Evolutionary conservation across 2,329 filamentous ascomycete genomes (phyloP).

Genomic region (Ascochyta clinopodiicola): DNA sequence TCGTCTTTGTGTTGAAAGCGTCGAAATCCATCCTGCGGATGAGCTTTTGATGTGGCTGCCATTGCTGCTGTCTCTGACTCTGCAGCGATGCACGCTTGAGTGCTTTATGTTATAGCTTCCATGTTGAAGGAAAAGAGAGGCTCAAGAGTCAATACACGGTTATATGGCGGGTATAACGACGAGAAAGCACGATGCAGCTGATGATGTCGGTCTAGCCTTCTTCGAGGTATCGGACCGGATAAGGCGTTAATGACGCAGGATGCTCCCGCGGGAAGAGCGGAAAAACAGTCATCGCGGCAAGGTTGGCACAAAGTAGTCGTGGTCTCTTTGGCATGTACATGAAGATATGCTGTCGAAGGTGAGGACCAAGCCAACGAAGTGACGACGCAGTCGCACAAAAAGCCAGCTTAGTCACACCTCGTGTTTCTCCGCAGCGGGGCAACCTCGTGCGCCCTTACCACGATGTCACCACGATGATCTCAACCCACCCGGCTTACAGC

Average conservation of each 20-base stretch:
- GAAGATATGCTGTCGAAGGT: not conserved
- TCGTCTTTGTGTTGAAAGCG: not conserved
- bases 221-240: not conserved
- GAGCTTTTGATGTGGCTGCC: not conserved
- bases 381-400: not conserved
- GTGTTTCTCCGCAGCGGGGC: slow-evolving; percentile 11
- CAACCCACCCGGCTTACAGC: not conserved
- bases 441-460: not conserved
- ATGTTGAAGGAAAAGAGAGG: not conserved
- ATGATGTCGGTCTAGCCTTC: slow-evolving; percentile 1
- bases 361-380: not conserved
- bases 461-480: not conserved
- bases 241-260: slow-evolving; percentile 5
- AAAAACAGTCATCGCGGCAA: slow-evolving; percentile 4
- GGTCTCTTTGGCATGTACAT: too few relatives aligned
- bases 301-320: too few relatives aligned
- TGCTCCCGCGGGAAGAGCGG: slow-evolving; percentile 7
- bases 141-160: not conserved
- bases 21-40: slow-evolving; percentile 1
- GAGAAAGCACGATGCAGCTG: not conserved
- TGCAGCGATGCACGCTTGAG: not conserved
- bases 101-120: not conserved
- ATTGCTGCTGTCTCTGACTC: not conserved
- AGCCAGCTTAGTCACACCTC: not conserved
- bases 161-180: slow-evolving; percentile 17